Evolutionary conservation across 2,329 filamentous ascomycete species (phyloP).

Genomic region (Aspergillus sp.): DNA sequence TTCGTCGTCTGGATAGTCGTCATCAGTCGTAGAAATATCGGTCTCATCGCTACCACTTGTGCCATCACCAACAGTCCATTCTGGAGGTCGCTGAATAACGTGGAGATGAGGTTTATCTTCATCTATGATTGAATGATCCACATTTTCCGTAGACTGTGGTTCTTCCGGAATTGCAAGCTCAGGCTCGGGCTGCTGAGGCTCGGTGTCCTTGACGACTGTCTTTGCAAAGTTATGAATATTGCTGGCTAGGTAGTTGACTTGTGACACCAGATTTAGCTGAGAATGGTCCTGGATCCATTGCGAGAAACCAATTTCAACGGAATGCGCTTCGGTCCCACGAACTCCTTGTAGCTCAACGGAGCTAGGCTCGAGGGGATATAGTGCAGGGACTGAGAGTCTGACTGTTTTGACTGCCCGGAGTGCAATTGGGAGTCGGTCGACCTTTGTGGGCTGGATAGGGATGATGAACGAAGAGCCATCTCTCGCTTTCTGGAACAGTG

Average conservation of each 20-base stretch:
- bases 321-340: slow-evolving; percentile 59
- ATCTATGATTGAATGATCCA: slow-evolving; percentile 6
- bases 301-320: slow-evolving; percentile 65
- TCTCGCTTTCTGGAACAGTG: slow-evolving; percentile 65
- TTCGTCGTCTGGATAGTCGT: slow-evolving; percentile 44
- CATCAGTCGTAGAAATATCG: slow-evolving; percentile 47
- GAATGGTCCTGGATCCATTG: slow-evolving; percentile 57
- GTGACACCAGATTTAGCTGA: slow-evolving; percentile 67
- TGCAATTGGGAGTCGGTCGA: slow-evolving; percentile 58
- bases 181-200: background rate
- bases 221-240: slow-evolving; percentile 69
- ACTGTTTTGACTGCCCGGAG: slow-evolving; percentile 64
- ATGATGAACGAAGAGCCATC: slow-evolving; percentile 71
- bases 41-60: slow-evolving; percentile 39
- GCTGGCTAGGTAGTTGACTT: slow-evolving; percentile 72
- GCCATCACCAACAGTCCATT: slow-evolving; percentile 59
- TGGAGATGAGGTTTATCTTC: slow-evolving; percentile 65
- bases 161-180: slow-evolving; percentile 11
- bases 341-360: slow-evolving; percentile 66
- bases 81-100: slow-evolving; percentile 72
- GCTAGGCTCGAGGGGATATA: slow-evolving; percentile 71
- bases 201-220: slow-evolving; percentile 42
- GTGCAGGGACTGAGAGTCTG: slow-evolving; percentile 66
- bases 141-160: slow-evolving; percentile 17
- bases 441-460: slow-evolving; percentile 66